Evolutionary conservation across 164 flowering plant species (phyloP), one percentile per base, ranked within the genome.

Genomic region (Vitis amurensis): DNA sequence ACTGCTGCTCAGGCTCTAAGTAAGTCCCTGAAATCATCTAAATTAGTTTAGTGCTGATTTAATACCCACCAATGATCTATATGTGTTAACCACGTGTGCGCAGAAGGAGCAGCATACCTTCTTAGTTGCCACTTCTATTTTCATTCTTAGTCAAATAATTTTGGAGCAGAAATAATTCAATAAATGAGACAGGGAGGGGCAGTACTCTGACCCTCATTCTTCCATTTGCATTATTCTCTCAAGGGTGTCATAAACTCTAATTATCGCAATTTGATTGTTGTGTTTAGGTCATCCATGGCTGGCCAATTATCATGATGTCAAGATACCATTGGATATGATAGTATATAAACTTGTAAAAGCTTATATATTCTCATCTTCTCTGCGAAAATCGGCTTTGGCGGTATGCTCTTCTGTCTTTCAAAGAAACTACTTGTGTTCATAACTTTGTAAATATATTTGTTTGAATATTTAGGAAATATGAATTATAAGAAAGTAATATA

Each of bases 1-100:
- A 95, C 98, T 64, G 99, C 99, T 80, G 83, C 97, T 23, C 99
- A 95, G 79, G 99, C 99, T 64, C 84, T 95, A 8, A 64, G 99
- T 95, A 85, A 86, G 93, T 88, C 29, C 12, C 27, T 30, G 27
- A 11, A 57, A 19, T 50, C 66, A 12, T 74, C 59, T 53, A 30
- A 55, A 13, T 30, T 61, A 30, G 11, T 60, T 9, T 11, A 13
- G n/a, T 19, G 12, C 27, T 57, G n/a, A 44, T 61, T 60, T 47
- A n/a, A 44, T 61, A 52, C n/a, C 31, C 68, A 53, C 56, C 16
- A 14, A 13, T 3, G 56, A 53, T 6, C n/a, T 53, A 53, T 53
- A 53, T 53, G n/a, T 3, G n/a, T 53, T 53, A 53, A 1, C 56
- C 56, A 53, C 11, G 17, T 37, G 6, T 7, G n/a, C 56, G 14